phyloP scores from a whole-genome alignment of 2,329 filamentous ascomycete species.

The Botryosphaeria dothidea region DNA sequence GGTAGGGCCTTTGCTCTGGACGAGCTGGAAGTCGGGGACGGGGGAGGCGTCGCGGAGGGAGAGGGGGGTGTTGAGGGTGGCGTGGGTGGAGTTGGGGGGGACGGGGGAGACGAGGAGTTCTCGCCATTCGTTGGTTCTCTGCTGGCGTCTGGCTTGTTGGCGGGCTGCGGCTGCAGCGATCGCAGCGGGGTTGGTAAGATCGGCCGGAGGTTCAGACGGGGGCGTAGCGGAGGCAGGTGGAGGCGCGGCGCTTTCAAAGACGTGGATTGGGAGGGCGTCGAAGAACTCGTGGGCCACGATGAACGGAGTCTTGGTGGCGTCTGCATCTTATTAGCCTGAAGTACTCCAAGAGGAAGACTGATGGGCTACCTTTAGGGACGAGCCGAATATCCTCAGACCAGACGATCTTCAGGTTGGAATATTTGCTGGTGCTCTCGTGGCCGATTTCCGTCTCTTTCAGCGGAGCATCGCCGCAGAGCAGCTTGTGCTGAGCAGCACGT shows the following conservation, averaged over 20 bases:
- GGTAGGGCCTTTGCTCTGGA: conserved; percentile 71
- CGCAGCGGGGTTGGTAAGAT: conserved; percentile 27
- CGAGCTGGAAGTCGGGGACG: conserved; percentile 82
- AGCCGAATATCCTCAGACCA: conserved; percentile 90
- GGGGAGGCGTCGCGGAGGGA: conserved; percentile 24
- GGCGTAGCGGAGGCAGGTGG: conserved; percentile 37
- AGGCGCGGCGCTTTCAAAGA: conserved; percentile 75
- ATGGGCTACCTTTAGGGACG: conserved; percentile 65
- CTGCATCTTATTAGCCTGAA: conserved; percentile 41
- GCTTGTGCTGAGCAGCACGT: conserved; percentile 72
- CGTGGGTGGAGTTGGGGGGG: conserved; percentile 49
- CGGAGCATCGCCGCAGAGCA: conserved; percentile 74
- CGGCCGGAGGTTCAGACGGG: conserved; percentile 45
- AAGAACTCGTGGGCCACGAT: conserved; percentile 99
- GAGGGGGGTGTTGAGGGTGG: conserved; percentile 51
- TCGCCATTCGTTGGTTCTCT: conserved; percentile 41
- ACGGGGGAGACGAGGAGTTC: conserved; percentile 47
- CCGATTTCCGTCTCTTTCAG: conserved; percentile 73
- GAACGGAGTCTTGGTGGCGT: conserved; percentile 74
- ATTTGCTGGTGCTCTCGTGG: conserved; percentile 73
- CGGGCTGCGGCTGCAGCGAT: conserved; percentile 48
- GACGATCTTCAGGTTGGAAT: conserved; percentile 62
- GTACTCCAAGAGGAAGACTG: background rate
- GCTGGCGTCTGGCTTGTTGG: conserved; percentile 36
- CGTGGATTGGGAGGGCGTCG: conserved; percentile 93